A percentile compares a stretch with the other conserved stretches of the same genome.
Evolutionary conservation across 169 alveolate species (phyloP).

Genomic region (Hepatocystis sp.): DNA sequence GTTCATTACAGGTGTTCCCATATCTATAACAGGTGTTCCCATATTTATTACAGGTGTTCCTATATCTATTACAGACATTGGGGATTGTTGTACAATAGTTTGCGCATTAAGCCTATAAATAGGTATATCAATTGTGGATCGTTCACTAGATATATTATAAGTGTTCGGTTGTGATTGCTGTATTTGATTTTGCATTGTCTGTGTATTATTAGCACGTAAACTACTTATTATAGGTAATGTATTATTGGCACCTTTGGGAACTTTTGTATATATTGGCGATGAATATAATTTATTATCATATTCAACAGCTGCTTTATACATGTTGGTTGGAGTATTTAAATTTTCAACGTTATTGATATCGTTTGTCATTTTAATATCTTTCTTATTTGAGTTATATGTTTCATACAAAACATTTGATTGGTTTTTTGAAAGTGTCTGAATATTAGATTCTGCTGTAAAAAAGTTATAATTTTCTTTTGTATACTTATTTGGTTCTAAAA

Average conservation of each 20-base stretch:
- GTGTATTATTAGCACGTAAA: too few species aligned
- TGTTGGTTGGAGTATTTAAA: constrained; percentile 3
- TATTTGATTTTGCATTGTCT: not conserved
- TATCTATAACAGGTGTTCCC: not conserved
- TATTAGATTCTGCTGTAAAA: not conserved
- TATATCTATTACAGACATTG: too few species aligned
- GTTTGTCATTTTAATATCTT: constrained; percentile 2
- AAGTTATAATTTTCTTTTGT: constrained; percentile 5
- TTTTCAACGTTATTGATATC: not conserved
- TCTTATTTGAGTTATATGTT: constrained; percentile 8
- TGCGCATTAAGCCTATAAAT: not conserved
- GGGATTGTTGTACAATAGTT: not conserved
- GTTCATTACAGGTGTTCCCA: not conserved
- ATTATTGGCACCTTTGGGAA: too few species aligned
- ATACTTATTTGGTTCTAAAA: too few species aligned
- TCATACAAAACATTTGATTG: constrained; percentile 1
- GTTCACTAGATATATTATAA: constrained; percentile 6
- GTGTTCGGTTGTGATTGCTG: constrained; percentile 5
- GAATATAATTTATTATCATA: too few species aligned
- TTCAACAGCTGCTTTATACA: too few species aligned
- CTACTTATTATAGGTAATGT: too few species aligned
- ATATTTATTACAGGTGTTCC: not conserved
- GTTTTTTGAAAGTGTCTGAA: not conserved
- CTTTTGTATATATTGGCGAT: too few species aligned
- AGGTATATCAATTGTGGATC: constrained; percentile 2